A percentile compares a stretch with the other conserved stretches of the same genome.
These are phyloP conservation scores for Leishmania mexicana DNA, from an alignment of 208 protist species.

Conservation along the genomic window DNA sequence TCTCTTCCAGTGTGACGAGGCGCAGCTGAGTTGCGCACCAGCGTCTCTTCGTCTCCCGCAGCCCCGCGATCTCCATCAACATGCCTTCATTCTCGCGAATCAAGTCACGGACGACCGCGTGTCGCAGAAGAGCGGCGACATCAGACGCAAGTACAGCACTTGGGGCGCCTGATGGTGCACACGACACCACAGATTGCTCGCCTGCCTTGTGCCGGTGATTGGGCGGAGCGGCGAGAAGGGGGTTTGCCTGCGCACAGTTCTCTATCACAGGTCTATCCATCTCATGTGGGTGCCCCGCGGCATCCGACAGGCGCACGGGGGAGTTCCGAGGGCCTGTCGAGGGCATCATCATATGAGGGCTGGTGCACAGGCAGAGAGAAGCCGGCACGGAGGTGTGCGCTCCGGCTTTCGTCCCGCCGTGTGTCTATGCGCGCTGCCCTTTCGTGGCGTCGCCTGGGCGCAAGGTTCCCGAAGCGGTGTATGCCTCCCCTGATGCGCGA, in stretches of 20 bases:
- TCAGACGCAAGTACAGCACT: not conserved
- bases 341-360: not conserved
- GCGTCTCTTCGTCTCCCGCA: conserved; percentile 10
- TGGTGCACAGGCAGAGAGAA: not conserved
- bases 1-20: conserved; percentile 7
- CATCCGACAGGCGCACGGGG: not conserved
- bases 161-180: not conserved
- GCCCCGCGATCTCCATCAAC: conserved; percentile 38
- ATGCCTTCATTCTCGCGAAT: conserved; percentile 58
- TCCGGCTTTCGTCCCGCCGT: not conserved
- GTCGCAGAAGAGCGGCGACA: not conserved
- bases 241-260: not conserved
- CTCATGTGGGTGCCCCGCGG: not conserved
- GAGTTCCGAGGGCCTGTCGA: not conserved
- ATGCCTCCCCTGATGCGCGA: not conserved
- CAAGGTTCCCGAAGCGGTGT: not conserved
- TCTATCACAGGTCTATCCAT: not conserved
- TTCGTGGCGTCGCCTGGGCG: not conserved
- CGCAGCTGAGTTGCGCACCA: not conserved
- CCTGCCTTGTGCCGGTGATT: not conserved
- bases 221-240: not conserved
- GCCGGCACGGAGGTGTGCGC: not conserved
- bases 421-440: not conserved
- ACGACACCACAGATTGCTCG: not conserved
- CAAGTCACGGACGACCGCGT: conserved; percentile 52